Evolutionary conservation across 371 early-diverging fungal genomes (phyloP).

Genomic region (Lichtheimia ramosa): DNA sequence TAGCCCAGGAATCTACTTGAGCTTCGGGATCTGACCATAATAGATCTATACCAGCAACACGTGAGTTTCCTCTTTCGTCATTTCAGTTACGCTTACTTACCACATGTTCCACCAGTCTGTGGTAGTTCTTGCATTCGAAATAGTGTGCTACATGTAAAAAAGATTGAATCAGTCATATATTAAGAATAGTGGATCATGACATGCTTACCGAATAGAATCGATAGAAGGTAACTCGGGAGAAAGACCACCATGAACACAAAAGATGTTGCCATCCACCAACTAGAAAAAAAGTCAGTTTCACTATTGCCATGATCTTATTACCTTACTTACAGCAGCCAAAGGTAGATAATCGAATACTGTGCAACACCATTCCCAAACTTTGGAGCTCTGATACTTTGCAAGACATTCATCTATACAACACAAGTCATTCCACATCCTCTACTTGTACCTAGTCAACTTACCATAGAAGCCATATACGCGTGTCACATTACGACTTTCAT

Average conservation of each 20-base stretch:
- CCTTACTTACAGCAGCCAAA: conserved; percentile 82
- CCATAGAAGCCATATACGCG: conserved; percentile 99
- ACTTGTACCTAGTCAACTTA: conserved; percentile 13
- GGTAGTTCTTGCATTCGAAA: conserved; percentile 54
- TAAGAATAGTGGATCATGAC: background rate
- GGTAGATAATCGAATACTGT: conserved; percentile 99
- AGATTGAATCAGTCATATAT: background rate
- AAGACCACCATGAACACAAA: conserved; percentile 99
- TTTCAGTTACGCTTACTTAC: conserved; percentile 16
- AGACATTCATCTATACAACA: conserved; percentile 61
- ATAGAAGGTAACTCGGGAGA: conserved; percentile 85
- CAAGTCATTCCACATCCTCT: background rate
- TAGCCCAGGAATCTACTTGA: conserved; percentile 96
- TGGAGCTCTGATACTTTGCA: conserved; percentile 95
- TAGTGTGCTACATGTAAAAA: conserved; percentile 41
- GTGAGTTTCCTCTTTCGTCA: background rate
- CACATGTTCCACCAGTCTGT: conserved; percentile 50
- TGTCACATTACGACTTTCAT: conserved; percentile 98
- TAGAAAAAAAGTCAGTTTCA: background rate
- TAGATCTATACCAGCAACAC: conserved; percentile 59
- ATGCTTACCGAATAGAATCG: conserved; percentile 46
- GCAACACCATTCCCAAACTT: conserved; percentile 99
- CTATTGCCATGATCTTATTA: background rate
- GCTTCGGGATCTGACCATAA: conserved; percentile 99
- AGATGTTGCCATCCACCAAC: conserved; percentile 54